Conservation (phyloP, 306 rosid genomes). For the Corylus americana region DNA sequence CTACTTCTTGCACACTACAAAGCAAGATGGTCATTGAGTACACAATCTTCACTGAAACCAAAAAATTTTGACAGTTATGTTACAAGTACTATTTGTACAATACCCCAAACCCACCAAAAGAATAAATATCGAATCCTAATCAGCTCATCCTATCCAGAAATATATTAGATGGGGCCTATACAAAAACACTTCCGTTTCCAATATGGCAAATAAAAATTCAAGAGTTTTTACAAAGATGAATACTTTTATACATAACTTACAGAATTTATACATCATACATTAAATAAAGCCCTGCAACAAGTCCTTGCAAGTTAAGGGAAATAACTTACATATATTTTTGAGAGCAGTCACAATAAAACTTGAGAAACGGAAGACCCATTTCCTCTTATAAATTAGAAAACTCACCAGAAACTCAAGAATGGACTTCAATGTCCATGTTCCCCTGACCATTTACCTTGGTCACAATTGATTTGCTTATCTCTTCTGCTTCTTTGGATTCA, state of each 20-base stretch:
- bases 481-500: constrained; percentile 36
- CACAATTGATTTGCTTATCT: constrained; percentile 26
- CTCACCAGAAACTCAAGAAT: constrained; percentile 45
- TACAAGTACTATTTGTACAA: background rate
- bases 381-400: constrained; percentile 48
- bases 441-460: constrained; percentile 44
- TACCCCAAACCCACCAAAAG: background rate
- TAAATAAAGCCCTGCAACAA: constrained; percentile 57
- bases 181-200: background rate
- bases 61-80: background rate
- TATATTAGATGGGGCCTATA: background rate
- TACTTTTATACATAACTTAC: constrained; percentile 56
- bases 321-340: constrained; percentile 45
- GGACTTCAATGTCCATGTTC: constrained; percentile 43
- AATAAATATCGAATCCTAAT: background rate
- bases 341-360: constrained; percentile 28
- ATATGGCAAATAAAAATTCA: background rate
- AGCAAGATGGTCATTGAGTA: constrained; percentile 4
- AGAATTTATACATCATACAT: constrained; percentile 54
- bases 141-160: background rate
- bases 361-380: constrained; percentile 39
- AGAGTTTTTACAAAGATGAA: background rate
- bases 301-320: constrained; percentile 50
- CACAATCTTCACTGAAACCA: constrained; percentile 16
- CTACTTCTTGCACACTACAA: constrained; percentile 18